Evolutionary conservation across 176 grass and related monocot genomes (phyloP).

Genomic region (Bromus sterilis): DNA sequence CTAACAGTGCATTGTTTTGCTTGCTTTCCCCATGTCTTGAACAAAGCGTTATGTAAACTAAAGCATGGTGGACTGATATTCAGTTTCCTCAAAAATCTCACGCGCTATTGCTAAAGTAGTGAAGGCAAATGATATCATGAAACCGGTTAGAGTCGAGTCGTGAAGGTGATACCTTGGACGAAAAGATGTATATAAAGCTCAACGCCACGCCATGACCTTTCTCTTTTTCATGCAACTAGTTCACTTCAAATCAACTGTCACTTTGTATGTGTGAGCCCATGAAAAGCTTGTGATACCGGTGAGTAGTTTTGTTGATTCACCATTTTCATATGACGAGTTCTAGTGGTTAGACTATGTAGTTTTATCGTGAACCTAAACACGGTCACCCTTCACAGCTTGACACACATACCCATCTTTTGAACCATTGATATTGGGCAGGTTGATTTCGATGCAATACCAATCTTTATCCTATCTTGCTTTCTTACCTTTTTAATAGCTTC

Average conservation of each 20-base stretch:
- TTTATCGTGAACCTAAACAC: not conserved
- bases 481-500: not conserved
- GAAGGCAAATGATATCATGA: not conserved
- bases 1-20: too few species aligned
- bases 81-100: too few species aligned
- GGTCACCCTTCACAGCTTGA: not conserved
- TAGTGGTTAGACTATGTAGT: not conserved
- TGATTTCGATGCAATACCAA: not conserved
- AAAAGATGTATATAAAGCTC: not conserved
- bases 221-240: not conserved
- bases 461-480: not conserved
- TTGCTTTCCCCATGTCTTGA: too few species aligned
- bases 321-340: not conserved
- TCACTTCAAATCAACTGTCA: not conserved
- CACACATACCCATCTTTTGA: not conserved
- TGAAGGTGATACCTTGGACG: not conserved
- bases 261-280: not conserved
- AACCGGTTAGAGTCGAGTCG: too few species aligned
- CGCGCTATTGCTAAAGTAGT: too few species aligned
- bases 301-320: not conserved
- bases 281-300: not conserved
- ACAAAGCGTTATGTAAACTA: too few species aligned
- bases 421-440: not conserved
- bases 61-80: too few species aligned
- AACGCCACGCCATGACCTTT: not conserved